A percentile compares a stretch with the other conserved stretches of the same genome.
phyloP scores from a whole-genome alignment of 176 grass and related monocot genomes.

The Hordeum marinum region DNA sequence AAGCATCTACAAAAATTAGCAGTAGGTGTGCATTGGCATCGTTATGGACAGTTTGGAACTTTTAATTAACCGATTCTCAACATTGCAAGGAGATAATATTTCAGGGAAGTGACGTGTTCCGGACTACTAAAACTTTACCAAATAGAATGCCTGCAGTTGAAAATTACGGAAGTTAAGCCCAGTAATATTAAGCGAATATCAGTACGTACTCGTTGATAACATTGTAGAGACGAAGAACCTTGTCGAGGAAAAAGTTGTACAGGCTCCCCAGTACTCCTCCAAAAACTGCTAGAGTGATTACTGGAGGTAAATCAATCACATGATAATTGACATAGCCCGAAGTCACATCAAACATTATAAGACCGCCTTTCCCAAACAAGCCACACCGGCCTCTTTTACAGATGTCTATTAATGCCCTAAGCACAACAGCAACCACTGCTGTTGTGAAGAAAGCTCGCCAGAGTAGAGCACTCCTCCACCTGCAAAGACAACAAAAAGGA shows the following conservation, averaged over 20 bases:
- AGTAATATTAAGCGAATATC: conserved; percentile 12
- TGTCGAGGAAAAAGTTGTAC: conserved; percentile 74
- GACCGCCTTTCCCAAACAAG: conserved; percentile 90
- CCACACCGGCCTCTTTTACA: conserved; percentile 84
- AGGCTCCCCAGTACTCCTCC: conserved; percentile 86
- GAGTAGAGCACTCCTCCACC: conserved; percentile 94
- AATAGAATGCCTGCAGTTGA: background rate
- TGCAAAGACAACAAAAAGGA: conserved; percentile 38
- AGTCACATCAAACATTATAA: conserved; percentile 99
- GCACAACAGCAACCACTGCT: conserved; percentile 76
- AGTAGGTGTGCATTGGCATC: background rate
- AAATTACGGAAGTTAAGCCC: conserved; percentile 1
- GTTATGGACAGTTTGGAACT: background rate
- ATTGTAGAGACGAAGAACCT: conserved; percentile 77
- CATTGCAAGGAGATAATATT: background rate
- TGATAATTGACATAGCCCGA: conserved; percentile 59
- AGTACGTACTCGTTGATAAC: conserved; percentile 68
- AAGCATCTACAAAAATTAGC: background rate
- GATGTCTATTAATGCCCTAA: conserved; percentile 79
- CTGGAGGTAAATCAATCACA: conserved; percentile 58
- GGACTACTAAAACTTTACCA: background rate
- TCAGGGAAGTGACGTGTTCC: background rate
- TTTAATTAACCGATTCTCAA: background rate
- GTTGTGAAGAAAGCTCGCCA: conserved; percentile 97
- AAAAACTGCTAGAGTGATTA: conserved; percentile 66